A percentile compares a stretch with the other conserved stretches of the same genome.
These are phyloP conservation scores for Linderina pennispora DNA, from an alignment of 192 early-diverging fungal genomes.

Conservation along the genomic window DNA sequence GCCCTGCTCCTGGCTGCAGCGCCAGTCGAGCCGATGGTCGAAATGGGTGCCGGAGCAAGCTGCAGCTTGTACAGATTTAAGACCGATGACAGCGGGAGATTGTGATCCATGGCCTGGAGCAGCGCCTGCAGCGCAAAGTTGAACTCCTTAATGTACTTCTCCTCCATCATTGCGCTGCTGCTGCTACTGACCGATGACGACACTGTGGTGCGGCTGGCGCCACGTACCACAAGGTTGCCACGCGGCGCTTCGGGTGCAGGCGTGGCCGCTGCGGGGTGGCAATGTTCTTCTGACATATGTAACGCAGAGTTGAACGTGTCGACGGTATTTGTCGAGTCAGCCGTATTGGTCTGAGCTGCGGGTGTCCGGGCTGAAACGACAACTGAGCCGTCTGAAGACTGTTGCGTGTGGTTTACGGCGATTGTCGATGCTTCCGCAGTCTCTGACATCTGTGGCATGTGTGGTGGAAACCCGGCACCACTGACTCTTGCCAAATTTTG, in stretches of 20 bases:
- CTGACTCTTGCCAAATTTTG: too few species aligned
- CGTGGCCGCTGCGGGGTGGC: conserved; percentile 4
- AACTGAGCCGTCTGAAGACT: neutral
- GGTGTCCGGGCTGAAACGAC: conserved; percentile 3
- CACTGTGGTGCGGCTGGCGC: conserved; percentile 1
- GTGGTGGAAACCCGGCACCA: too few species aligned
- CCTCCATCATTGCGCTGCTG: conserved; percentile 15
- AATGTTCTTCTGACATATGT: too few species aligned
- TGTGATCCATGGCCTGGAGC: conserved; percentile 41
- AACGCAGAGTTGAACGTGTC: conserved; percentile 20
- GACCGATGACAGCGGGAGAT: conserved; percentile 37
- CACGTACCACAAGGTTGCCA: conserved; percentile 1
- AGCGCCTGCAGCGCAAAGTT: conserved; percentile 39
- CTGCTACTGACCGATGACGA: neutral
- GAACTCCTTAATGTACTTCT: conserved; percentile 32
- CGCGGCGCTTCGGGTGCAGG: too few species aligned
- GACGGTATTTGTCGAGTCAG: conserved; percentile 12
- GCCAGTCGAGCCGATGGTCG: conserved; percentile 21
- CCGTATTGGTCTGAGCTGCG: conserved; percentile 8
- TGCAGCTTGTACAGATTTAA: conserved; percentile 32
- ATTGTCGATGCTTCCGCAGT: too few species aligned
- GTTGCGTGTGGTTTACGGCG: too few species aligned
- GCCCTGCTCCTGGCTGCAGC: conserved; percentile 5
- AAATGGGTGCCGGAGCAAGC: conserved; percentile 19
- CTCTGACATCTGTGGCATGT: too few species aligned